A percentile compares a stretch with the other conserved stretches of the same genome.
phyloP scores from a whole-genome alignment of 345 rosid genomes.

The Aurinia saxatilis region DNA sequence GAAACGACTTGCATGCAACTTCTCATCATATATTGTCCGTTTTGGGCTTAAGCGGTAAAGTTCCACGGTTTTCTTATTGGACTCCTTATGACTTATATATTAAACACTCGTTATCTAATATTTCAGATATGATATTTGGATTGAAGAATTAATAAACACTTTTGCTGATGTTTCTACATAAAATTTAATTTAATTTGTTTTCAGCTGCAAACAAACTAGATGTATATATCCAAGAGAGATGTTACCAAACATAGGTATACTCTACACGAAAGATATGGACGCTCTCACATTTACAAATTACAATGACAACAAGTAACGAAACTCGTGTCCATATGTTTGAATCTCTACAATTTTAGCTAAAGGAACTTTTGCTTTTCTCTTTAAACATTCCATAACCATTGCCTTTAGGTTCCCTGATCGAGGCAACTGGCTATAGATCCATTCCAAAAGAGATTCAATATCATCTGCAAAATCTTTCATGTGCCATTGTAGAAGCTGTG shows the following conservation, averaged over 20 bases:
- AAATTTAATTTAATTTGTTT: background rate
- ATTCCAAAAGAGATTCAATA: constrained; percentile 69
- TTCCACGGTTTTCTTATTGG: too few species aligned
- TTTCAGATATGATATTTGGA: too few species aligned
- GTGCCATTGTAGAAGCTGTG: constrained; percentile 84
- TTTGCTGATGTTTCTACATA: too few species aligned
- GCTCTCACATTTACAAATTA: constrained; percentile 25
- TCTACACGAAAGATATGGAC: background rate
- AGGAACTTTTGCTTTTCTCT: constrained; percentile 43
- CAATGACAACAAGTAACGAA: constrained; percentile 60
- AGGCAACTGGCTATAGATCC: constrained; percentile 87
- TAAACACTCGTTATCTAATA: too few species aligned
- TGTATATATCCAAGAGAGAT: background rate
- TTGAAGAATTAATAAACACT: too few species aligned
- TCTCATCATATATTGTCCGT: too few species aligned
- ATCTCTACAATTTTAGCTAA: constrained; percentile 50
- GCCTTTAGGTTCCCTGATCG: constrained; percentile 52
- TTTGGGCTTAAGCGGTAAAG: too few species aligned
- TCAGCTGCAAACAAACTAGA: background rate
- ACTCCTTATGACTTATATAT: too few species aligned
- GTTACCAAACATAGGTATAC: background rate
- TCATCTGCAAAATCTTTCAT: constrained; percentile 85
- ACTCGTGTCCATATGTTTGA: constrained; percentile 71
- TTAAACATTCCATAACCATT: constrained; percentile 66
- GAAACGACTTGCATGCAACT: too few species aligned